Conservation (phyloP, 179 eudicot species). For the Beta lomatogona region DNA sequence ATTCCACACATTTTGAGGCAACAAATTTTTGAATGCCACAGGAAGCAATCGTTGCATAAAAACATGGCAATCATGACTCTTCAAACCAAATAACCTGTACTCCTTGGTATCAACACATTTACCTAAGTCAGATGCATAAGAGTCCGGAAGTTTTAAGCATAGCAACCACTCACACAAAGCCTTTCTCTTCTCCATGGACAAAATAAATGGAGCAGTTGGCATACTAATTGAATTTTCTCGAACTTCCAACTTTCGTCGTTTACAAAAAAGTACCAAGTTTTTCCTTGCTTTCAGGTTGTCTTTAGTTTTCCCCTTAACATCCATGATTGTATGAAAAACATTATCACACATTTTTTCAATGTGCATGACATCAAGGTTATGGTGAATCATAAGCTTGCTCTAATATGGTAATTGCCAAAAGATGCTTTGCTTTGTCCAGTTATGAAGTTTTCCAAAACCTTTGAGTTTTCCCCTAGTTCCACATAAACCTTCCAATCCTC, state of each 20-base stretch:
- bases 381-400: too few relatives aligned
- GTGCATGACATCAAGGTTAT: too few relatives aligned
- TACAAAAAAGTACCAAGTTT: too few relatives aligned
- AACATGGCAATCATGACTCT: conserved; percentile 24
- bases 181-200: background rate
- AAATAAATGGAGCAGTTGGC: background rate
- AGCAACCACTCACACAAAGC: background rate
- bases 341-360: too few relatives aligned
- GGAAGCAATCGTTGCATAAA: conserved; percentile 29
- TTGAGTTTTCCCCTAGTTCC: background rate
- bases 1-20: conserved; percentile 6
- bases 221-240: too few relatives aligned
- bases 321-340: background rate
- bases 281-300: too few relatives aligned
- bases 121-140: too few relatives aligned
- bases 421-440: conserved; percentile 23
- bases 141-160: too few relatives aligned
- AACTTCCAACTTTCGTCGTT: too few relatives aligned
- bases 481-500: background rate
- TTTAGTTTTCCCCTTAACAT: background rate
- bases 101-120: background rate
- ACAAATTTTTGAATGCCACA: conserved; percentile 1
- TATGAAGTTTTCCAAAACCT: conserved; percentile 38
- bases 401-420: conserved; percentile 1
- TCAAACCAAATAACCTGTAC: background rate